Evolutionary conservation across 2,329 filamentous ascomycete species (phyloP).

Genomic region (Arthrobotrys entomopaga): DNA sequence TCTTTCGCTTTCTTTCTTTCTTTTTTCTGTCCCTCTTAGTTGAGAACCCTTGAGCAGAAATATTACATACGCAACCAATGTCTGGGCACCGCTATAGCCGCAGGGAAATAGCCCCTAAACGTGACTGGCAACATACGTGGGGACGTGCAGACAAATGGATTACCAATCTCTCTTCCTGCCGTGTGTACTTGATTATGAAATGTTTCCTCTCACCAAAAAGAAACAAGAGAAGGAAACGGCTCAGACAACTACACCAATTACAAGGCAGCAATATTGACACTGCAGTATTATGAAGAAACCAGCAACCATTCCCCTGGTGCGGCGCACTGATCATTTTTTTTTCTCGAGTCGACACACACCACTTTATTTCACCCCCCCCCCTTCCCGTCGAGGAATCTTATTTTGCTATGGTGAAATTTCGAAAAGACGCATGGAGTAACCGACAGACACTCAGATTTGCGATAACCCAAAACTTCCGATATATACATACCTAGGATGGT

Average conservation of each 20-base stretch:
- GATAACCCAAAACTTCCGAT: constrained; percentile 35
- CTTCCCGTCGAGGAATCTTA: constrained; percentile 8
- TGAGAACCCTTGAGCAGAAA: not conserved
- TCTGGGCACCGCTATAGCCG: constrained; percentile 11
- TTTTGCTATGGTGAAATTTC: not conserved
- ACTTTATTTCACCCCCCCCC: constrained; percentile 20
- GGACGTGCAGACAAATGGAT: constrained; percentile 14
- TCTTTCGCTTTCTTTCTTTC: too few species aligned
- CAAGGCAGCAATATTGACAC: constrained; percentile 23
- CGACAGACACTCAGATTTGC: constrained; percentile 16
- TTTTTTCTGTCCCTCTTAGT: too few species aligned
- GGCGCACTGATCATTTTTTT: constrained; percentile 50
- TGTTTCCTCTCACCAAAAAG: not conserved
- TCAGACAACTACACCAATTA: not conserved
- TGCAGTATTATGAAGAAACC: not conserved
- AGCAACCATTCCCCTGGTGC: constrained; percentile 33
- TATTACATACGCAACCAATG: not conserved
- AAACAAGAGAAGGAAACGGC: not conserved
- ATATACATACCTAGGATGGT: not conserved
- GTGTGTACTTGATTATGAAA: constrained; percentile 47
- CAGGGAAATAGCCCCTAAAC: constrained; percentile 11
- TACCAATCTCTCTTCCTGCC: constrained; percentile 45
- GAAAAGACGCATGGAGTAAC: constrained; percentile 25
- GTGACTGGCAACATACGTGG: constrained; percentile 9
- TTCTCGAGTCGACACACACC: not conserved